Evolutionary conservation across 2,329 filamentous ascomycete genomes (phyloP), one percentile per base, ranked within the genome.

Genomic region (Phaeosphaeria sp.): DNA sequence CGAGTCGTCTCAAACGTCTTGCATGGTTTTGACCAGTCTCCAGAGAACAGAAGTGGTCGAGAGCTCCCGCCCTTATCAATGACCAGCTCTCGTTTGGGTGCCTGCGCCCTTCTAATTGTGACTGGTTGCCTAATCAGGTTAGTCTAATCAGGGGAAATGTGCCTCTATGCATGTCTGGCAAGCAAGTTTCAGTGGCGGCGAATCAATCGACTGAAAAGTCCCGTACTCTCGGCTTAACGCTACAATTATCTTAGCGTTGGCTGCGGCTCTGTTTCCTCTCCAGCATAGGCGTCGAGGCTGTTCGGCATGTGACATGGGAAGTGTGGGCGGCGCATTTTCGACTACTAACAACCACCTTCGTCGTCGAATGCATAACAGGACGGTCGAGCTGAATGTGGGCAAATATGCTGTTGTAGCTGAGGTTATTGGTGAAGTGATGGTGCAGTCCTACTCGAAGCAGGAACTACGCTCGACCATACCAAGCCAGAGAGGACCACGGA

Each of bases 111-210:
- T 59, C 46, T 57, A 46, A 30, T 25, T 39, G 52, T 42, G 39
- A 59, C 57, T 57, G 39, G 39, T 60, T 62, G 49, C 57, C 56
- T 47, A 18, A 55, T 52, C 21, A 17, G 54, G 51, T 52, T 62
- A 62, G 59, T n/a, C 6, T 13, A 5, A 11, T 36, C 30, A 36
- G 30, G 30, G 30, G 30, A 36, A 36, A 11, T 3, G 30, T 36
- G 9, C 30, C 15, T 39, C 15, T 5, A 39, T 39, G 15, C 30
- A 36, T 13, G 10, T 36, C 6, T 36, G 30, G 30, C 30, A 3
- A 3, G 3, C 30, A 3, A 6, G 30, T 4, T 6, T 4, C 36
- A 17, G 36, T 17, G 15, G n/a, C 15, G 17, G 3, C 36, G 36
- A 39, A 39, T 17, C 36, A n/a, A n/a, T 17, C 4, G 15, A n/a